Evolutionary conservation across 768 basidiomycete species (phyloP), one percentile per base, ranked within the genome.

Genomic region (Tylopilus subfusipes): DNA sequence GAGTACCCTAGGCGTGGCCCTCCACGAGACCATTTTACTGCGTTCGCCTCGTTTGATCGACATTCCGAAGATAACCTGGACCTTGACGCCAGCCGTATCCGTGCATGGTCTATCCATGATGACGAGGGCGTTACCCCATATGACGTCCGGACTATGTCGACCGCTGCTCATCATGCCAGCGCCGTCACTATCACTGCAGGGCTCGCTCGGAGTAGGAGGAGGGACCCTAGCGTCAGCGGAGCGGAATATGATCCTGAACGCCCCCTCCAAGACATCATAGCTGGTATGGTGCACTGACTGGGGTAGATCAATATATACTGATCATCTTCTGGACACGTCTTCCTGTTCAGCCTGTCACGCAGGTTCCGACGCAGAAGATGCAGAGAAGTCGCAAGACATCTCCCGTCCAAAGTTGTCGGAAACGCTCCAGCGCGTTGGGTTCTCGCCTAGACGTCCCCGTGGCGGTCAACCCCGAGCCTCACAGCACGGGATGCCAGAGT

Each of bases 181-280:
- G 91, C 83, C 3, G 75, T 96, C 49, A 96, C 94, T 0, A 78
- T 97, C 18, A 88, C 81, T 49, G 90, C 92, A 4, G 93, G 94
- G 1, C 78, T 96, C 11, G 77, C 76, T 2, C 76, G 83, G 3
- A 56, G 58, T 40, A 69, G 68, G 19, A 74, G 78, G 44, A 73
- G 84, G 54, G 85, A 88, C 60, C 66, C 74, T 18, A 78, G 83
- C 61, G 64, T 88, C 48, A 88, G 85, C 67, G 88, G 85, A 36
- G 86, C 86, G 39, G 91, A 93, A 65, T 93, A 89, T 57, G 91
- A 93, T 67, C 90, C 91, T 4, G 90, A 93, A 31, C 76, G 91
- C 21, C 88, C 88, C 1, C 68, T 93, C 30, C 79, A 86, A 56
- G 80, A 82, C 24, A 87, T 93, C 67, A 80, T 92, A 50, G 82